These are phyloP conservation scores for Penicillium pulvis DNA, from an alignment of 495 filamentous ascomycete species.

Conservation along the genomic window DNA sequence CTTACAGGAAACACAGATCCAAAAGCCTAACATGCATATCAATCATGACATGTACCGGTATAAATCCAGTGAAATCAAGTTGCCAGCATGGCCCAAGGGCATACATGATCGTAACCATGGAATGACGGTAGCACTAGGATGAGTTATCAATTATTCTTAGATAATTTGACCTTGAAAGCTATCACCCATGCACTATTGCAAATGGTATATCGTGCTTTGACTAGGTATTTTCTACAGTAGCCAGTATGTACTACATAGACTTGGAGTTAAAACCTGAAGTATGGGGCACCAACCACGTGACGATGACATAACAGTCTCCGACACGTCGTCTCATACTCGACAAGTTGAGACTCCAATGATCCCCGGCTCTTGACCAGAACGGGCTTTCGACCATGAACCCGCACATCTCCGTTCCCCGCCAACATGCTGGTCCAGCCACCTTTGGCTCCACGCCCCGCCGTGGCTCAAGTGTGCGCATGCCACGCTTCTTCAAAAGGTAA, in stretches of 20 bases:
- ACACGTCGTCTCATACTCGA: slow-evolving; percentile 16
- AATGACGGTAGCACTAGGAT: neutral
- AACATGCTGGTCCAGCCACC: slow-evolving; percentile 55
- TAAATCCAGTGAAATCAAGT: neutral
- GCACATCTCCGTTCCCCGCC: slow-evolving; percentile 63
- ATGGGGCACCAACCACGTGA: slow-evolving; percentile 10
- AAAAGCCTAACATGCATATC: neutral
- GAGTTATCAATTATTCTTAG: neutral
- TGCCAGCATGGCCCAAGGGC: neutral
- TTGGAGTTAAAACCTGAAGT: neutral
- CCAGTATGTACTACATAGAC: too few species aligned
- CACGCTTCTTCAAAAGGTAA: slow-evolving; percentile 58
- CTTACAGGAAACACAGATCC: neutral
- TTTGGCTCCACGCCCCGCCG: slow-evolving; percentile 57
- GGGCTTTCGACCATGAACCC: slow-evolving; percentile 54
- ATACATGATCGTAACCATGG: neutral
- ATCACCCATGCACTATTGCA: too few species aligned
- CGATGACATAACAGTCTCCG: slow-evolving; percentile 27
- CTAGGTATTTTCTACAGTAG: too few species aligned
- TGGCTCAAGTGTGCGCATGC: slow-evolving; percentile 56
- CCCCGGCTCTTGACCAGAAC: slow-evolving; percentile 23
- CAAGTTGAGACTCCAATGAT: slow-evolving; percentile 16
- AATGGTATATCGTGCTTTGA: too few species aligned
- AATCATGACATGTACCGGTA: neutral
- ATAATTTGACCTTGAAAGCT: neutral